Percentiles rank a stretch among this genome's conserved stretches.
Evolutionary conservation across 208 protist genomes (phyloP).

Genomic region (Eutreptiella sp.): DNA sequence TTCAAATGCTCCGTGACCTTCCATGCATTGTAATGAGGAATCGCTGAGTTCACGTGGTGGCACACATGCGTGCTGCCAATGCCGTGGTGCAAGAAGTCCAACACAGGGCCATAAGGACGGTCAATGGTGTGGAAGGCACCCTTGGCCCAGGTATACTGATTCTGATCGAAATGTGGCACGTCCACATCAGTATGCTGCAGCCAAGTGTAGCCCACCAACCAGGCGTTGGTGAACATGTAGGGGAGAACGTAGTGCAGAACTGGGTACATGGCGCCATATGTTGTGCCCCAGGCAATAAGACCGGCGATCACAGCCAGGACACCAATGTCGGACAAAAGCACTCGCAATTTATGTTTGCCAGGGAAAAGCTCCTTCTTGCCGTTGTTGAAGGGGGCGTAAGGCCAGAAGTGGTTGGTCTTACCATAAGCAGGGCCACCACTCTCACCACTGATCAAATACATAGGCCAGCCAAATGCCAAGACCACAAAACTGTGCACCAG

Average conservation of each 20-base stretch:
- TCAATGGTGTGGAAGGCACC: conserved; percentile 82
- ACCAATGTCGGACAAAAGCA: conserved; percentile 61
- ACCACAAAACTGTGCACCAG: too few species aligned
- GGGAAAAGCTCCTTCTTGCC: conserved; percentile 74
- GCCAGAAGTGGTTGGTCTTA: conserved; percentile 76
- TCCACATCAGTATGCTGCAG: conserved; percentile 83
- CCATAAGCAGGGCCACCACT: too few species aligned
- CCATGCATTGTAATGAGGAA: conserved; percentile 86
- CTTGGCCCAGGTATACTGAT: conserved; percentile 85
- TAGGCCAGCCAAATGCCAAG: too few species aligned
- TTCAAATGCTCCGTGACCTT: conserved; percentile 66
- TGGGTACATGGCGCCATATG: neutral
- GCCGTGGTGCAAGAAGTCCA: conserved; percentile 81
- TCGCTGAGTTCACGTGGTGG: conserved; percentile 85
- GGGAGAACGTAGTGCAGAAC: conserved; percentile 64
- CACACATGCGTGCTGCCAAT: conserved; percentile 86
- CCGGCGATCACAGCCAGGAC: conserved; percentile 48
- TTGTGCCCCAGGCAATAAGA: conserved; percentile 42
- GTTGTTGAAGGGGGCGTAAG: too few species aligned
- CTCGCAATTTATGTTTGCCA: conserved; percentile 52
- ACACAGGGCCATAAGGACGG: conserved; percentile 63
- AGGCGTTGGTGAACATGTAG: conserved; percentile 80
- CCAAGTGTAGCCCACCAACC: conserved; percentile 82
- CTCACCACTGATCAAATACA: too few species aligned
- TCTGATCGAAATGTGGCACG: conserved; percentile 76